Conservation (phyloP, 495 filamentous ascomycete genomes). For the Letharia lupina region DNA sequence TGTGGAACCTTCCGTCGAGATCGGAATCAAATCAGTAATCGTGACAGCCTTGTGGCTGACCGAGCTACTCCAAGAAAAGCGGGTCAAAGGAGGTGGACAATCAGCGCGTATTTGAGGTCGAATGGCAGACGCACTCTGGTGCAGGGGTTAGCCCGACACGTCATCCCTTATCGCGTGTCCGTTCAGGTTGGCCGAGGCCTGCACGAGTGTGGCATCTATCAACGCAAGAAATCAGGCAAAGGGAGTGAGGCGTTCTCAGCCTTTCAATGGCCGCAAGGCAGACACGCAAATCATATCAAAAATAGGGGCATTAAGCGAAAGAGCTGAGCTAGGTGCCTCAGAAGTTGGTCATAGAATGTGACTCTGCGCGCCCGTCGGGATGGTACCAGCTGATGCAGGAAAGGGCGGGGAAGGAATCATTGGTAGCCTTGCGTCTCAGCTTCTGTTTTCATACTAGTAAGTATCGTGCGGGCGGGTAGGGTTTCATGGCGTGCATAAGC, state of each 20-base stretch:
- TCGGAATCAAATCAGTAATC: neutral
- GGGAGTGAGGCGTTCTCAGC: neutral
- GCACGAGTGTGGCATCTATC: neutral
- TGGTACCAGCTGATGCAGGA: neutral
- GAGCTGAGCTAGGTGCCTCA: neutral
- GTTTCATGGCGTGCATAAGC: neutral
- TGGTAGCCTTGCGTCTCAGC: neutral
- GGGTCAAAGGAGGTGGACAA: neutral
- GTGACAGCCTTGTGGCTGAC: neutral
- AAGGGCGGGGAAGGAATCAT: neutral
- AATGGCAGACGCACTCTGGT: neutral
- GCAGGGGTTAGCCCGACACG: neutral
- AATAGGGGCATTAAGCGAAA: neutral
- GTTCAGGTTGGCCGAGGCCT: too few relatives aligned
- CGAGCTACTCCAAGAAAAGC: neutral
- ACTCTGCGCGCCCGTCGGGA: neutral
- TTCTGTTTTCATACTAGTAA: neutral
- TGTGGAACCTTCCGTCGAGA: neutral
- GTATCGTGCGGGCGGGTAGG: neutral
- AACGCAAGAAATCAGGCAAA: neutral
- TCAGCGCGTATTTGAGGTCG: neutral
- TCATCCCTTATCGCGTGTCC: neutral
- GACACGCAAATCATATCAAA: neutral
- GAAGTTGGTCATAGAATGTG: neutral
- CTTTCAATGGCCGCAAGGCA: neutral